phyloP scores from a whole-genome alignment of 2,329 filamentous ascomycete species.

The Colletotrichum abscissum region DNA sequence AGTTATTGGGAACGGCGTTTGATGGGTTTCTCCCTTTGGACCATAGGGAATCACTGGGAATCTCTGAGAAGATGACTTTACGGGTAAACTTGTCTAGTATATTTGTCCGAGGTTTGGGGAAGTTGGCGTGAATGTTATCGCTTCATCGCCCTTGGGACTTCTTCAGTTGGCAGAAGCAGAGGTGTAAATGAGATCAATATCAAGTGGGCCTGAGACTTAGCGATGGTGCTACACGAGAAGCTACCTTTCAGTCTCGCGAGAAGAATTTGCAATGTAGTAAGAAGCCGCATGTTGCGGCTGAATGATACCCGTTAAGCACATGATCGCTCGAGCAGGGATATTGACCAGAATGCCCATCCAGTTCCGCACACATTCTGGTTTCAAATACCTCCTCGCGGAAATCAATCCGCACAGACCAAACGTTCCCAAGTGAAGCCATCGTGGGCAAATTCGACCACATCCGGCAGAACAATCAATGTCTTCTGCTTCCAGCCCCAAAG shows the following conservation, averaged over 20 bases:
- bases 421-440: not conserved
- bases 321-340: too few species aligned
- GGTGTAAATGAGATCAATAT: too few species aligned
- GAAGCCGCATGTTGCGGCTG: too few species aligned
- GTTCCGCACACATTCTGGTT: not conserved
- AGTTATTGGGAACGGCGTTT: not conserved
- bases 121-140: not conserved
- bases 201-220: too few species aligned
- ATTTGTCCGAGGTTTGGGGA: not conserved
- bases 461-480: not conserved
- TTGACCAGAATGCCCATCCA: too few species aligned
- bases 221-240: not conserved
- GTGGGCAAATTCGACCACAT: not conserved
- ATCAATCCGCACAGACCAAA: not conserved
- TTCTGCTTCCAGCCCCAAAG: not conserved
- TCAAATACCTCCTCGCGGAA: not conserved
- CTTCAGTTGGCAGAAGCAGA: not conserved
- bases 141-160: not conserved
- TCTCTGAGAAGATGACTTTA: not conserved
- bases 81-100: not conserved
- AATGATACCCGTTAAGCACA: too few species aligned
- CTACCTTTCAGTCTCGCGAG: too few species aligned
- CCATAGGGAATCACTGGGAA: not conserved
- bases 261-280: too few species aligned
- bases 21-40: not conserved